phyloP scores from a whole-genome alignment of 1,284 basidiomycete genomes.

The Pseudozyma sp. region DNA sequence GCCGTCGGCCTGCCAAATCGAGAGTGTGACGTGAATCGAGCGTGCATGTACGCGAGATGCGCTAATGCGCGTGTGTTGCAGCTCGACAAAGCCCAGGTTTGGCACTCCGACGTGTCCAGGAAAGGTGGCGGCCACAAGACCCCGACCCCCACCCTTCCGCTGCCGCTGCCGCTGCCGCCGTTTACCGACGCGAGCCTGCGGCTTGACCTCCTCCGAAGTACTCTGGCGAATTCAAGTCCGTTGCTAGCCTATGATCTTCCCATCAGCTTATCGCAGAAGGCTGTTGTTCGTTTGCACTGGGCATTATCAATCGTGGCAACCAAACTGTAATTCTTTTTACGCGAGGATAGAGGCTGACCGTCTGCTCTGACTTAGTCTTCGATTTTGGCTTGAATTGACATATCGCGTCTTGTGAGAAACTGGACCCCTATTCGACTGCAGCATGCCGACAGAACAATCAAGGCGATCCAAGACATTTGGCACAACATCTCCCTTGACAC shows the following conservation, averaged over 20 bases:
- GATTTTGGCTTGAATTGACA: too few relatives aligned
- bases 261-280: background rate
- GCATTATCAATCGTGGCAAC: too few relatives aligned
- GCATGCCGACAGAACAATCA: too few relatives aligned
- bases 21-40: conserved; percentile 6
- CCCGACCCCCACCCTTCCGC: background rate
- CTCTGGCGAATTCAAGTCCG: too few relatives aligned
- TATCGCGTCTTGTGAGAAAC: too few relatives aligned
- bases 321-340: too few relatives aligned
- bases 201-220: conserved; percentile 18
- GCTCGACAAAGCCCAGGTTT: conserved; percentile 1
- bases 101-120: conserved; percentile 32
- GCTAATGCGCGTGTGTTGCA: background rate
- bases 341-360: too few relatives aligned
- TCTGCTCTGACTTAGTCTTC: too few relatives aligned
- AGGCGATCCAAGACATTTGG: too few relatives aligned
- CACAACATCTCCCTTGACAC: too few relatives aligned
- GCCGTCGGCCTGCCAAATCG: background rate
- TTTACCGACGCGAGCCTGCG: background rate
- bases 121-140: background rate
- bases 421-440: too few relatives aligned
- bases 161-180: background rate
- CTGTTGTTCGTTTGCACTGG: too few relatives aligned
- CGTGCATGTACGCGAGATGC: background rate
- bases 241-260: background rate